A percentile compares a stretch with the other conserved stretches of the same genome.
Conservation (phyloP, 2,329 filamentous ascomycete genomes). For the Aspergillus alliaceus region DNA sequence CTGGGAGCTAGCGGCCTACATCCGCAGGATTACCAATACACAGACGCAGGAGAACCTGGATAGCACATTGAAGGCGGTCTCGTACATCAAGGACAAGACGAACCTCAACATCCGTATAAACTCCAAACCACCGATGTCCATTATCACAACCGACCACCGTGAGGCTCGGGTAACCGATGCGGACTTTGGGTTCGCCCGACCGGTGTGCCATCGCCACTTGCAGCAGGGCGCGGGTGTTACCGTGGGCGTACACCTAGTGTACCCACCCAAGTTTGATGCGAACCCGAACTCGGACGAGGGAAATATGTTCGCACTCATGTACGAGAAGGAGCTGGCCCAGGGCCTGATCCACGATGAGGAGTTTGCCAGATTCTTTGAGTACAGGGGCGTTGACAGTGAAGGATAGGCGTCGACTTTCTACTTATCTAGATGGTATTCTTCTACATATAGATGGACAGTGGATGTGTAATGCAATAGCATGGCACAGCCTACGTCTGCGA, state of each 20-base stretch:
- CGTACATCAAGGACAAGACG: conserved; percentile 38
- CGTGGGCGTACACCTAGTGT: conserved; percentile 17
- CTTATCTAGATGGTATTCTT: too few relatives aligned
- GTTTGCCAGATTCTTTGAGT: conserved; percentile 39
- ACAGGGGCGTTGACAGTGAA: conserved; percentile 30
- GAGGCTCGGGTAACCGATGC: conserved; percentile 24
- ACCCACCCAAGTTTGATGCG: conserved; percentile 34
- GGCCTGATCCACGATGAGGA: conserved; percentile 32
- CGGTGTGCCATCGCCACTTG: conserved; percentile 31
- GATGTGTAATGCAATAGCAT: too few relatives aligned
- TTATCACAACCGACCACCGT: conserved; percentile 36
- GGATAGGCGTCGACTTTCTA: too few relatives aligned
- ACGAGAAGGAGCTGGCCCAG: conserved; percentile 35
- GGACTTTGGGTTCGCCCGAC: conserved; percentile 40
- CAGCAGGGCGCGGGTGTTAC: conserved; percentile 26
- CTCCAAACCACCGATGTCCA: conserved; percentile 35
- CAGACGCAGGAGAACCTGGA: conserved; percentile 31
- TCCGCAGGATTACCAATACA: conserved; percentile 36
- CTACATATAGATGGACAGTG: too few relatives aligned
- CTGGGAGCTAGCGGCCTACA: conserved; percentile 34
- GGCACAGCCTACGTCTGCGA: too few relatives aligned
- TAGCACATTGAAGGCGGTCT: conserved; percentile 28
- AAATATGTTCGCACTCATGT: conserved; percentile 28
- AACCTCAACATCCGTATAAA: conserved; percentile 33
- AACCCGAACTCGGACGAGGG: conserved; percentile 21